Conservation (phyloP, 2,329 filamentous ascomycete species). For the Epichloe sibirici region DNA sequence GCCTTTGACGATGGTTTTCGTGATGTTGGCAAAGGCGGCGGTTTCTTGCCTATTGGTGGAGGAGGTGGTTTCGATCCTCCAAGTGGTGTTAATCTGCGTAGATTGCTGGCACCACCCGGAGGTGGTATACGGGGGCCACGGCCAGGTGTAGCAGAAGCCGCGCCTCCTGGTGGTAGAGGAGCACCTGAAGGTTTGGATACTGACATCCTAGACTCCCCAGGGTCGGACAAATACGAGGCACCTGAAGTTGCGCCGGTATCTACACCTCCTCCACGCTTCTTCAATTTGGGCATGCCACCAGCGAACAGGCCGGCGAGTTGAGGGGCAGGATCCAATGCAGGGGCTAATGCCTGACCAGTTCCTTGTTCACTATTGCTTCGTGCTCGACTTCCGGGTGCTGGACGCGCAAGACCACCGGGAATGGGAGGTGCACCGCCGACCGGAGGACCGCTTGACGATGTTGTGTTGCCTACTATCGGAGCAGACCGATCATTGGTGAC, state of each 20-base stretch:
- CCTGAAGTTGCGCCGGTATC: constrained; percentile 50
- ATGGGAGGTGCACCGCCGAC: constrained; percentile 70
- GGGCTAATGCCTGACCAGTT: constrained; percentile 29
- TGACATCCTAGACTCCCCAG: constrained; percentile 32
- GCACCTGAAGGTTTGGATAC: constrained; percentile 37
- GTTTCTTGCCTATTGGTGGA: constrained; percentile 67
- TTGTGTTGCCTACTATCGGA: constrained; percentile 41
- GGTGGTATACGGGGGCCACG: constrained; percentile 28
- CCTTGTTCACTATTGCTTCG: constrained; percentile 76
- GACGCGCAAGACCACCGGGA: constrained; percentile 57
- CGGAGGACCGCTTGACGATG: constrained; percentile 39
- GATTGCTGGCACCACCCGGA: constrained; percentile 31
- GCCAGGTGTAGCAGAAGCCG: constrained; percentile 47
- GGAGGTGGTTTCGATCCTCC: constrained; percentile 41
- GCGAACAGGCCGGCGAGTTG: constrained; percentile 83
- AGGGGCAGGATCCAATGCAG: constrained; percentile 45
- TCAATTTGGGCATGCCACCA: constrained; percentile 89
- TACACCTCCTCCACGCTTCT: constrained; percentile 71
- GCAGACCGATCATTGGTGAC: constrained; percentile 89
- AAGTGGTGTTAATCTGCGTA: constrained; percentile 44
- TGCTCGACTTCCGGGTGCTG: constrained; percentile 55
- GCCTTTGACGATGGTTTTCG: constrained; percentile 40
- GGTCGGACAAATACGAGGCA: constrained; percentile 69
- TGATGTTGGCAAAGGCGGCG: constrained; percentile 47
- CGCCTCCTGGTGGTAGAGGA: constrained; percentile 46